A percentile compares a stretch with the other conserved stretches of the same genome.
phyloP scores from a whole-genome alignment of 192 early-diverging fungal genomes.

The Backusella australiensis region DNA sequence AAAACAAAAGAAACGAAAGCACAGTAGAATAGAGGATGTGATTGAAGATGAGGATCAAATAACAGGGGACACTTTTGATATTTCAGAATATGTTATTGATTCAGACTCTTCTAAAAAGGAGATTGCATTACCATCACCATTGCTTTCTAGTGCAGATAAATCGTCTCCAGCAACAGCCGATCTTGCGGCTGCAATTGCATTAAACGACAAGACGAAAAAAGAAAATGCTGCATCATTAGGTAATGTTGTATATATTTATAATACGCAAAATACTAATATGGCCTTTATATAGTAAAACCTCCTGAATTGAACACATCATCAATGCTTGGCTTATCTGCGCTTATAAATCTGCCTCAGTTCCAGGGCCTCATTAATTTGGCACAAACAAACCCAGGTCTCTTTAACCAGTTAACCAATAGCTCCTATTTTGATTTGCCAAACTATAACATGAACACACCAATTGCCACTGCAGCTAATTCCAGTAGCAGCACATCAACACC shows the following conservation, averaged over 20 bases:
- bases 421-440: conserved; percentile 4
- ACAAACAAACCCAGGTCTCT: conserved; percentile 17
- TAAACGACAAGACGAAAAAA: conserved; percentile 23
- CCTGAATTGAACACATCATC: background rate
- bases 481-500: background rate
- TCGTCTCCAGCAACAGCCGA: conserved; percentile 12
- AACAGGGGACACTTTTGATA: background rate
- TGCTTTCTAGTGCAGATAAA: conserved; percentile 3
- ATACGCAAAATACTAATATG: background rate
- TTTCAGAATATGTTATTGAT: conserved; percentile 12
- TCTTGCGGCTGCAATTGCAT: conserved; percentile 23
- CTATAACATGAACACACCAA: background rate
- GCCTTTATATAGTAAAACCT: background rate
- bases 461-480: background rate
- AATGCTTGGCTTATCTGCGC: background rate
- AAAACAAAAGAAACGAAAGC: background rate
- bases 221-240: conserved; percentile 8
- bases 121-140: conserved; percentile 5
- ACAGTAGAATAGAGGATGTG: conserved; percentile 14
- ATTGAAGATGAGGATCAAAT: conserved; percentile 23
- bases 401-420: conserved; percentile 18
- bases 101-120: background rate
- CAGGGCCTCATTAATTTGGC: conserved; percentile 17
- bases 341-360: conserved; percentile 16
- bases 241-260: background rate